Evolutionary conservation across 345 rosid species (phyloP), one percentile per base, ranked within the genome.

Genomic region (Camelina hispida): DNA sequence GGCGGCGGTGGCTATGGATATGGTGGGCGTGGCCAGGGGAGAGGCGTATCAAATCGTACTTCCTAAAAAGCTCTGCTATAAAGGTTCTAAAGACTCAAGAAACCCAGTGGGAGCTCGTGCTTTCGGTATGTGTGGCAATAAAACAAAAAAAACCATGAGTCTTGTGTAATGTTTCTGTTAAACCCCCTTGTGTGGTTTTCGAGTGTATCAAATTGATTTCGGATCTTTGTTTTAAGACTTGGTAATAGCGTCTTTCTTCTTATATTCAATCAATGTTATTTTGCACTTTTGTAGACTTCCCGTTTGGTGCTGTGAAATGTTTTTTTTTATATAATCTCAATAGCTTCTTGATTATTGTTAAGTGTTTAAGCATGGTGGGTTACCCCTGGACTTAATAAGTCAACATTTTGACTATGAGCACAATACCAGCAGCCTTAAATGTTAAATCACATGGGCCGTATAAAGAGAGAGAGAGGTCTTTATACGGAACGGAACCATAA

Each of bases 1-100:
- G 84, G 88, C 30, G 75, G 83, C 34, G 79, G 87, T 55, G 86
- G 87, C 12, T 62, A 81, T 38, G 81, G 79, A n/a, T 43, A 43
- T 40, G 87, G 90, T 34, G 77, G 75, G 14, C 71, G 79, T 61
- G 79, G 79, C 63, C 79, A 75, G 40, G 79, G 74, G 42, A 75
- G 79, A 68, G 79, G 69, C 0, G 57, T 43, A 9, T 46, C 44
- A 62, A 62, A 69, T 54, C 65, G 65, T 35, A 62, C 57, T 37
- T 35, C 71, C 14, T 76, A 55, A 10, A 37, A 46, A 35, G 25
- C 8, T 42, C 28, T 58, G 73, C 14, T 10, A 38, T 16, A 30
- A 74, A 47, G 53, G n/a, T 3, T 57, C 47, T 59, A 10, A 42
- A 43, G 47, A 38, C 62, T 15, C 4, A 11, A 40, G 13, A 55